Percentiles rank a stretch among this genome's conserved stretches.
These are phyloP conservation scores for Tetraselmis chui DNA, from an alignment of 139 green algal species.

Conservation along the genomic window DNA sequence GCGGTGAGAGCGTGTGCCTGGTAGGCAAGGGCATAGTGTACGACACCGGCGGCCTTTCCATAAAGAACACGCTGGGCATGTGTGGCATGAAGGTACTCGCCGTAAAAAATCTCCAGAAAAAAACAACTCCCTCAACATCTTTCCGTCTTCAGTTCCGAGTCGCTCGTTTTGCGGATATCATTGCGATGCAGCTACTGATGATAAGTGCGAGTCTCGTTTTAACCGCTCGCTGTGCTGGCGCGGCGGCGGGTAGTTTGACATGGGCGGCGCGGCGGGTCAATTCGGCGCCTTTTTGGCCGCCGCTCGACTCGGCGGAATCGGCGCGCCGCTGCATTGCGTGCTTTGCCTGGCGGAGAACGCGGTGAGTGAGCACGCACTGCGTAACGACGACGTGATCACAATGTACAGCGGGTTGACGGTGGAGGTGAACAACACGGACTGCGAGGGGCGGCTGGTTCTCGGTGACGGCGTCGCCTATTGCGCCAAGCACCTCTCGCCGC, in stretches of 20 bases:
- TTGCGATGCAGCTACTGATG: too few relatives aligned
- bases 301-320: background rate
- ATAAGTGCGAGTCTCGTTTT: too few relatives aligned
- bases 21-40: conserved; percentile 30
- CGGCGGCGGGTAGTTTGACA: conserved; percentile 31
- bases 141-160: too few relatives aligned
- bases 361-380: background rate
- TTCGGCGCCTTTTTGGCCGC: conserved; percentile 32
- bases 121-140: too few relatives aligned
- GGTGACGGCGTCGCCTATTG: background rate
- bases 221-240: too few relatives aligned
- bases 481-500: background rate
- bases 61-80: conserved; percentile 20
- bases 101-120: too few relatives aligned
- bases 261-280: conserved; percentile 31
- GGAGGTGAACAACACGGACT: conserved; percentile 4
- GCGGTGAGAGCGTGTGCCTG: conserved; percentile 5
- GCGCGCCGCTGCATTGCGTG: background rate
- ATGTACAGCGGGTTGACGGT: background rate
- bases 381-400: conserved; percentile 5
- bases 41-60: conserved; percentile 27
- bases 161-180: too few relatives aligned
- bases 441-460: conserved; percentile 1
- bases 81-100: conserved; percentile 8
- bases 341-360: conserved; percentile 4